These are phyloP conservation scores for Pseudocercospora musae DNA, from an alignment of 2,329 filamentous ascomycete species.

Conservation along the genomic window DNA sequence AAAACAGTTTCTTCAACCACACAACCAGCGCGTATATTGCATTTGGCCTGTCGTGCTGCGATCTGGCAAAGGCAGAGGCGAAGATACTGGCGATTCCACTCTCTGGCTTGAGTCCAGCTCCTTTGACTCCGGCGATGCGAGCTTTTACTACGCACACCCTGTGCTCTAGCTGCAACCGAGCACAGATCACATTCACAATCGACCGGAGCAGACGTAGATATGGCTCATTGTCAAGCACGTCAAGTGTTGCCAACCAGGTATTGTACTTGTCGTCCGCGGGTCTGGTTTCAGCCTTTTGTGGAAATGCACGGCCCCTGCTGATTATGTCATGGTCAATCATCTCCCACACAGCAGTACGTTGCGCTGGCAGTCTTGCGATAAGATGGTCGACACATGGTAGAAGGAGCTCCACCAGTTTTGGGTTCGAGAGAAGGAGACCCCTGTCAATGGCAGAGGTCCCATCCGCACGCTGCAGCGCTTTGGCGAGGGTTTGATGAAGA, in stretches of 20 bases:
- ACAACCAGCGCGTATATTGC: conserved; percentile 8
- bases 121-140: background rate
- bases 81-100: background rate
- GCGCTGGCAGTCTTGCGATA: conserved; percentile 3
- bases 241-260: conserved; percentile 18
- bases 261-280: conserved; percentile 18
- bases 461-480: background rate
- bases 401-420: conserved; percentile 8
- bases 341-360: conserved; percentile 12
- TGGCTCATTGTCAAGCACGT: conserved; percentile 15
- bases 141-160: background rate
- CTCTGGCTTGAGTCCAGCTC: background rate
- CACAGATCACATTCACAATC: conserved; percentile 7
- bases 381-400: conserved; percentile 12
- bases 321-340: conserved; percentile 20
- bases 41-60: background rate
- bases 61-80: background rate
- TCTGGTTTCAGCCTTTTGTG: conserved; percentile 11
- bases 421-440: conserved; percentile 1
- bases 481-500: conserved; percentile 2
- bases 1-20: conserved; percentile 22
- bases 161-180: background rate
- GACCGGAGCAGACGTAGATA: conserved; percentile 13
- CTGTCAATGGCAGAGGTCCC: background rate
- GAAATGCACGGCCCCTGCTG: conserved; percentile 20